Conservation (phyloP, 192 early-diverging fungal genomes). For the Linnemannia zychae region DNA sequence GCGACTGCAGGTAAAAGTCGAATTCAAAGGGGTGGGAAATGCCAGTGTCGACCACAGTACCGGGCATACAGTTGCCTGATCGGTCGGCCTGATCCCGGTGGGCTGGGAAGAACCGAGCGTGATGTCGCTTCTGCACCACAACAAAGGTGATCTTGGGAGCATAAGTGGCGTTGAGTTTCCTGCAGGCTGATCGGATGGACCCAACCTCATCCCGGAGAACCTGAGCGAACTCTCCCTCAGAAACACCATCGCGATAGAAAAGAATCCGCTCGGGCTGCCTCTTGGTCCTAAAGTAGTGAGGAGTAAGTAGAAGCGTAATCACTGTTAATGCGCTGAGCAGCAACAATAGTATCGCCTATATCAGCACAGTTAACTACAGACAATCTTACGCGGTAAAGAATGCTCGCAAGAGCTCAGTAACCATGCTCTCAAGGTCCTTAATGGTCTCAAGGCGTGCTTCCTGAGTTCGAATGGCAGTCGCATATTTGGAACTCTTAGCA, state of each 20-base stretch:
- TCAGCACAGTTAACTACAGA: neutral
- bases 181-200: slow-evolving; percentile 59
- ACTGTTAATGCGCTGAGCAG: too few species aligned
- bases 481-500: slow-evolving; percentile 66
- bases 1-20: slow-evolving; percentile 90
- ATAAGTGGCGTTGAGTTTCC: slow-evolving; percentile 72
- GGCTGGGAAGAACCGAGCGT: slow-evolving; percentile 83
- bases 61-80: slow-evolving; percentile 82
- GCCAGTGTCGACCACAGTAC: slow-evolving; percentile 79
- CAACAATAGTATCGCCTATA: neutral
- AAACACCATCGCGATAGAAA: slow-evolving; percentile 91
- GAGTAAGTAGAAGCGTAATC: neutral
- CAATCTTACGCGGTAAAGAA: slow-evolving; percentile 59
- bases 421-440: slow-evolving; percentile 68
- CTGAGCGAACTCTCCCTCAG: slow-evolving; percentile 75
- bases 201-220: slow-evolving; percentile 10
- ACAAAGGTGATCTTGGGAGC: slow-evolving; percentile 83
- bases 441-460: slow-evolving; percentile 77
- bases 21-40: slow-evolving; percentile 81
- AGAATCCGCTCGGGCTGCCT: slow-evolving; percentile 80
- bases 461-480: slow-evolving; percentile 68
- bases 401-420: slow-evolving; percentile 72
- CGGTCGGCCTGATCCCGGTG: slow-evolving; percentile 69
- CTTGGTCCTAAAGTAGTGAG: slow-evolving; percentile 49
- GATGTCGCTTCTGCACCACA: slow-evolving; percentile 89